Conservation (phyloP, 257 asterid genomes). For the Verbascum thapsus region DNA sequence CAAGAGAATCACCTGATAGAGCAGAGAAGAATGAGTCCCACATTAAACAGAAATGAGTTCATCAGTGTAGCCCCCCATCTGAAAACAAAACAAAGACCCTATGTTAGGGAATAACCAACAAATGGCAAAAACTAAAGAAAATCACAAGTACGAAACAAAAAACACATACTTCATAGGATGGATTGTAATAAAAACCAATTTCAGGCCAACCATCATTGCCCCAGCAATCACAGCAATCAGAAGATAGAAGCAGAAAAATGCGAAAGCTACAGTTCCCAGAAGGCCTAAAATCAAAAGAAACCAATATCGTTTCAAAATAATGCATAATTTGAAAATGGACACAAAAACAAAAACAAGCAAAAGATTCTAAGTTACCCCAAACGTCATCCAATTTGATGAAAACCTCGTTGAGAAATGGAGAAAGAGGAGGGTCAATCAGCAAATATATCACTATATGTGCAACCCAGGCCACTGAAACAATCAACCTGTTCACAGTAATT, state of each 20-base stretch:
- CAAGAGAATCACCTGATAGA: slow-evolving; percentile 67
- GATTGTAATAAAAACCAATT: slow-evolving; percentile 78
- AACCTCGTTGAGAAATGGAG: slow-evolving; percentile 79
- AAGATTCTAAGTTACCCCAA: slow-evolving; percentile 64
- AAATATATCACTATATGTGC: slow-evolving; percentile 84
- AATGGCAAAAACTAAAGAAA: slow-evolving; percentile 20
- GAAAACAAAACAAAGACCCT: slow-evolving; percentile 29
- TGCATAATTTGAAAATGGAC: slow-evolving; percentile 19
- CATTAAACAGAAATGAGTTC: slow-evolving; percentile 92
- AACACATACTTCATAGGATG: slow-evolving; percentile 87
- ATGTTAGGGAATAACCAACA: slow-evolving; percentile 26
- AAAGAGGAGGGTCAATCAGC: slow-evolving; percentile 82
- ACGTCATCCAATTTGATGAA: slow-evolving; percentile 81
- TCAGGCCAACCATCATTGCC: slow-evolving; percentile 89
- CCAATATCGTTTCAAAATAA: slow-evolving; percentile 21
- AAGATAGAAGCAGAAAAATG: slow-evolving; percentile 94
- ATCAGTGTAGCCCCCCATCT: slow-evolving; percentile 96
- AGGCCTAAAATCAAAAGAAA: slow-evolving; percentile 58
- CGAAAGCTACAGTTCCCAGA: slow-evolving; percentile 89
- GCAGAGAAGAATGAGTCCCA: slow-evolving; percentile 90
- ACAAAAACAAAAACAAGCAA: slow-evolving; percentile 15
- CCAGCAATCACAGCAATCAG: slow-evolving; percentile 87
- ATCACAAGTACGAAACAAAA: background rate
- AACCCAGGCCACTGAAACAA: slow-evolving; percentile 91
- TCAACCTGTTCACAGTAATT: slow-evolving; percentile 60